Evolutionary conservation across 1,284 basidiomycete genomes (phyloP).

Genomic region (Malassezia japonica): DNA sequence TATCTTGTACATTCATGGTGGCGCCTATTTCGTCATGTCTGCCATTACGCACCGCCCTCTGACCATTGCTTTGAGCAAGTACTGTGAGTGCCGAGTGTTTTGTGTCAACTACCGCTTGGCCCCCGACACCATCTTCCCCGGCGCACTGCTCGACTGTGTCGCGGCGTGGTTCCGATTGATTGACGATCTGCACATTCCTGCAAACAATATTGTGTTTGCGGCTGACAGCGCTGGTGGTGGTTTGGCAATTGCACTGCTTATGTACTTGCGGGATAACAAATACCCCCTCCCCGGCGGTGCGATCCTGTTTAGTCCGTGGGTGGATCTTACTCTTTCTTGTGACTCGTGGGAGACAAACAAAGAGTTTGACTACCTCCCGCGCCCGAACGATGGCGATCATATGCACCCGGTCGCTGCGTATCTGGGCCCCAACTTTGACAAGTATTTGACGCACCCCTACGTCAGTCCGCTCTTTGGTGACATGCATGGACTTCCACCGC

Average conservation of each 20-base stretch:
- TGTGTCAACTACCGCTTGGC: slow-evolving; percentile 94
- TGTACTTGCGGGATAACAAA: slow-evolving; percentile 62
- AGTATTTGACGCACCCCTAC: slow-evolving; percentile 89
- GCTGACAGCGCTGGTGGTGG: slow-evolving; percentile 85
- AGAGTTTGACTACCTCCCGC: slow-evolving; percentile 51
- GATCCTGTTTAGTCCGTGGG: slow-evolving; percentile 45
- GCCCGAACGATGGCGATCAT: slow-evolving; percentile 62
- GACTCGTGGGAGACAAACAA: slow-evolving; percentile 94
- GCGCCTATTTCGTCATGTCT: slow-evolving; percentile 89
- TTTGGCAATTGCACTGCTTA: slow-evolving; percentile 69
- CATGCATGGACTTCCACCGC: slow-evolving; percentile 72
- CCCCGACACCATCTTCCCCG: slow-evolving; percentile 86
- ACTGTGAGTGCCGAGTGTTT: slow-evolving; percentile 84
- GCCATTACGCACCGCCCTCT: slow-evolving; percentile 86
- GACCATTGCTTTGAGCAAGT: slow-evolving; percentile 82
- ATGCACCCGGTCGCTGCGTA: slow-evolving; percentile 88
- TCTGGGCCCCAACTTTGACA: slow-evolving; percentile 68
- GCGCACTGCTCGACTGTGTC: slow-evolving; percentile 82
- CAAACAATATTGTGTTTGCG: slow-evolving; percentile 60
- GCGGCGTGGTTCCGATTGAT: slow-evolving; percentile 75
- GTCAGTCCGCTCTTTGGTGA: slow-evolving; percentile 82
- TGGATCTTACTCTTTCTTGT: slow-evolving; percentile 83
- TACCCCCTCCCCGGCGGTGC: slow-evolving; percentile 42
- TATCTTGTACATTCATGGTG: slow-evolving; percentile 87
- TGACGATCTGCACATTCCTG: slow-evolving; percentile 78